A percentile compares a stretch with the other conserved stretches of the same genome.
Conservation (phyloP, 1,284 basidiomycete species). For the Kalmanozyma brasiliensis region DNA sequence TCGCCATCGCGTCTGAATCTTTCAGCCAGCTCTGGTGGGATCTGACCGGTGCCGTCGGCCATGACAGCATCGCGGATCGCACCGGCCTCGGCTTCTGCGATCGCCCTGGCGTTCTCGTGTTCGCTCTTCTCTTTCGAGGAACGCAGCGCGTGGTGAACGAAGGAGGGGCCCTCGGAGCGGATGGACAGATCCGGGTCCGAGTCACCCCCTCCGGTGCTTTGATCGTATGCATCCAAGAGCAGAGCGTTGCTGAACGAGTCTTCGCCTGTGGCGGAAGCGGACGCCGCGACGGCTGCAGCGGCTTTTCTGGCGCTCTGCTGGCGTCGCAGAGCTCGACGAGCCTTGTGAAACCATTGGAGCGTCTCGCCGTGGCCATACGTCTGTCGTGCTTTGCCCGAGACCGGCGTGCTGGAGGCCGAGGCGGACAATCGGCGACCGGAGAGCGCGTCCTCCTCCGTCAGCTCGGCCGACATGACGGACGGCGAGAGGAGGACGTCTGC, state of each 20-base stretch:
- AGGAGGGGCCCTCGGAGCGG: constrained; percentile 27
- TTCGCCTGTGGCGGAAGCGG: not conserved
- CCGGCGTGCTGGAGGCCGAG: constrained; percentile 19
- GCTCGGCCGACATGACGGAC: constrained; percentile 14
- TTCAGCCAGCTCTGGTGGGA: constrained; percentile 36
- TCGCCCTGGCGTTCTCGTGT: constrained; percentile 28
- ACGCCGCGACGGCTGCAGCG: constrained; percentile 5
- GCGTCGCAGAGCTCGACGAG: constrained; percentile 40
- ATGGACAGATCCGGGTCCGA: constrained; percentile 40
- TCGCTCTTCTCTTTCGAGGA: constrained; percentile 13
- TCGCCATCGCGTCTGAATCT: constrained; percentile 31
- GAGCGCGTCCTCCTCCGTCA: constrained; percentile 26
- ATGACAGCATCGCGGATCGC: constrained; percentile 50
- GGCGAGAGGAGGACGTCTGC: constrained; percentile 39
- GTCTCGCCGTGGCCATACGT: constrained; percentile 40
- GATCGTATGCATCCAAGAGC: constrained; percentile 14
- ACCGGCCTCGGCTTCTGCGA: constrained; percentile 53
- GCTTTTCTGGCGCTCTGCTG: constrained; percentile 34
- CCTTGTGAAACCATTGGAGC: constrained; percentile 56
- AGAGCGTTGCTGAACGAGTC: not conserved
- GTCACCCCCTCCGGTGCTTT: constrained; percentile 21
- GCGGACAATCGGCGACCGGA: constrained; percentile 11
- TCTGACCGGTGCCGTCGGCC: constrained; percentile 45
- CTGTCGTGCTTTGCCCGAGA: constrained; percentile 22
- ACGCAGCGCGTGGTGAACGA: constrained; percentile 16